A percentile compares a stretch with the other conserved stretches of the same genome.
These are phyloP conservation scores for Hygrophila difformis DNA, from an alignment of 257 asterid species.

Conservation along the genomic window DNA sequence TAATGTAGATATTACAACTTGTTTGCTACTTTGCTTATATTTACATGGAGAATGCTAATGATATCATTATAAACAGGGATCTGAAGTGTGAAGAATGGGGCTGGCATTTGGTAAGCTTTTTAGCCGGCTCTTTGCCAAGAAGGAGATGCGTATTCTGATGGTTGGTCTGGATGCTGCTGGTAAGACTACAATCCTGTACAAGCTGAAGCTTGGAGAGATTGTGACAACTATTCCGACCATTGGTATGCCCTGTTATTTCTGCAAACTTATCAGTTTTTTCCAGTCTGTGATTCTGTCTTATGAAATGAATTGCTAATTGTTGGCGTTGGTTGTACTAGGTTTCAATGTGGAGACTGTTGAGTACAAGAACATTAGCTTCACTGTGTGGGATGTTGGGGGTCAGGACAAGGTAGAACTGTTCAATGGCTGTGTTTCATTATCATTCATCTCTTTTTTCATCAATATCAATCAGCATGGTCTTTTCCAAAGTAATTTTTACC, in stretches of 20 bases:
- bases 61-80: too few species aligned
- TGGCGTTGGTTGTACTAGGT: conserved; percentile 27
- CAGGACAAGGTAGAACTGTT: conserved; percentile 63
- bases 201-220: too few species aligned
- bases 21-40: too few species aligned
- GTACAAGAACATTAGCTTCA: conserved; percentile 86
- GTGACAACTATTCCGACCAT: conserved; percentile 92
- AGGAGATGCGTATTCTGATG: too few species aligned
- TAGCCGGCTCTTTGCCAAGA: too few species aligned
- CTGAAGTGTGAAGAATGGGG: too few species aligned
- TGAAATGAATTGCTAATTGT: too few species aligned
- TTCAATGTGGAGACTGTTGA: conserved; percentile 88
- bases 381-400: conserved; percentile 94
- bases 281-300: not conserved
- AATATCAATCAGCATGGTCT: not conserved
- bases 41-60: too few species aligned
- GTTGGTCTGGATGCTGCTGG: too few species aligned
- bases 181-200: too few species aligned
- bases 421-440: too few species aligned
- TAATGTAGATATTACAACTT: not conserved
- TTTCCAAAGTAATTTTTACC: not conserved
- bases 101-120: conserved; percentile 72
- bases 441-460: not conserved
- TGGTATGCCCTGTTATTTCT: conserved; percentile 37
- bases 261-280: not conserved